phyloP scores from a whole-genome alignment of 1,139 yeast genomes.

The Candida buenavistaensis region DNA sequence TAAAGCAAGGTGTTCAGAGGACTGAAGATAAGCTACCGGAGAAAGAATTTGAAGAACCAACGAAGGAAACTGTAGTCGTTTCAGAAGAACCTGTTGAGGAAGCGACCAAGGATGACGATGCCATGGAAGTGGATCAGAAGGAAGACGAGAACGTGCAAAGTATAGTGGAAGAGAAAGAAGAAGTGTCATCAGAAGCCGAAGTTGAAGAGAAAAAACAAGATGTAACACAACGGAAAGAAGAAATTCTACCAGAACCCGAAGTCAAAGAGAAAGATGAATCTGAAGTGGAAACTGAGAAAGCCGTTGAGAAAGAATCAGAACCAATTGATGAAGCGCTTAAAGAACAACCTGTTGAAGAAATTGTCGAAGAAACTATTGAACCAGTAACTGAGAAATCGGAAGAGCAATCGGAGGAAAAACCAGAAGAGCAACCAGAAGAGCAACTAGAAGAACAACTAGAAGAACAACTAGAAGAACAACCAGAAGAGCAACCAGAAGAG shows the following conservation, averaged over 20 bases:
- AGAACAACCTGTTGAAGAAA: conserved; percentile 3
- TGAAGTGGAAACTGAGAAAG: conserved; percentile 3
- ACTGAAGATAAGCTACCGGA: too few species aligned
- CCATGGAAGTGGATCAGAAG: too few species aligned
- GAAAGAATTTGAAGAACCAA: too few species aligned
- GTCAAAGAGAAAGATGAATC: conserved; percentile 1
- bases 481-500: conserved; percentile 7
- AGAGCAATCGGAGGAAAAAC: conserved; percentile 9
- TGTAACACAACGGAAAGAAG: not conserved
- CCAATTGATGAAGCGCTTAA: conserved; percentile 1
- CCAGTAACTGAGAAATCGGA: conserved; percentile 12
- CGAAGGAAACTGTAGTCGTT: too few species aligned
- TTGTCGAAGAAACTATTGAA: conserved; percentile 7
- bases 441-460: conserved; percentile 6
- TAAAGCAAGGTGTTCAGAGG: too few species aligned
- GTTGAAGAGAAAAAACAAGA: conserved; percentile 1
- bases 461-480: conserved; percentile 2
- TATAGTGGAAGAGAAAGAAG: not conserved
- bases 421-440: conserved; percentile 9
- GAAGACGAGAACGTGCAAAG: too few species aligned
- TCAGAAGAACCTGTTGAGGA: too few species aligned
- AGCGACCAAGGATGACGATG: too few species aligned
- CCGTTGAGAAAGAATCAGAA: conserved; percentile 3
- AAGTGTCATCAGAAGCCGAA: not conserved
- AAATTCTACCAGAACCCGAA: conserved; percentile 1